phyloP scores from a whole-genome alignment of 805 yeast genomes.

The Yueomyces sp. region DNA sequence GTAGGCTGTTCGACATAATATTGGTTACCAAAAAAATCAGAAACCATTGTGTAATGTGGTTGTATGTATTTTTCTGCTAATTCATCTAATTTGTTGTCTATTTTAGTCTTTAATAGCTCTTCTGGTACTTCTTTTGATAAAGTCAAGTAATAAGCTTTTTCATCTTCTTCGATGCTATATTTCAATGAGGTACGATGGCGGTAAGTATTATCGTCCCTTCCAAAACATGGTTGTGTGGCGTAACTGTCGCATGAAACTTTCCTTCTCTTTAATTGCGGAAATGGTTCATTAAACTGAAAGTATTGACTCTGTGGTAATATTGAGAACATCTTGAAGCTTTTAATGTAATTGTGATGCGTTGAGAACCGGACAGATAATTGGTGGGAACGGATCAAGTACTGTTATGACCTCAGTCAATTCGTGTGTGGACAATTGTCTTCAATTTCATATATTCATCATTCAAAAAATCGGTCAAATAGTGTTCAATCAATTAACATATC shows the following conservation, averaged over 20 bases:
- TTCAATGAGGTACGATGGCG: too few relatives aligned
- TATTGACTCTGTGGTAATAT: background rate
- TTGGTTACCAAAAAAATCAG: constrained; percentile 19
- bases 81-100: constrained; percentile 6
- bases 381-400: too few relatives aligned
- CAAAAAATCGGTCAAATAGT: too few relatives aligned
- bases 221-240: too few relatives aligned
- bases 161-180: too few relatives aligned
- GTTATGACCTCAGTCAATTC: too few relatives aligned
- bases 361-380: background rate
- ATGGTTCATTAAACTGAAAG: background rate
- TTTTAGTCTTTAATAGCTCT: constrained; percentile 9
- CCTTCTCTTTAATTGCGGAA: background rate
- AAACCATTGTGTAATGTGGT: constrained; percentile 14
- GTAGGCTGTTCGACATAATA: constrained; percentile 17
- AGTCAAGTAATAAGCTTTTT: background rate
- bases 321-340: background rate
- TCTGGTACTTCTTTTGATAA: constrained; percentile 7
- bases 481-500: too few relatives aligned
- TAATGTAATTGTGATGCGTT: background rate
- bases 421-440: too few relatives aligned
- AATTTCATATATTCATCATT: too few relatives aligned
- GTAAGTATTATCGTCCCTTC: too few relatives aligned
- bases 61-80: constrained; percentile 1
- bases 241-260: background rate